Conservation (phyloP, 495 filamentous ascomycete species). For the Pseudotulostoma volvatum region DNA sequence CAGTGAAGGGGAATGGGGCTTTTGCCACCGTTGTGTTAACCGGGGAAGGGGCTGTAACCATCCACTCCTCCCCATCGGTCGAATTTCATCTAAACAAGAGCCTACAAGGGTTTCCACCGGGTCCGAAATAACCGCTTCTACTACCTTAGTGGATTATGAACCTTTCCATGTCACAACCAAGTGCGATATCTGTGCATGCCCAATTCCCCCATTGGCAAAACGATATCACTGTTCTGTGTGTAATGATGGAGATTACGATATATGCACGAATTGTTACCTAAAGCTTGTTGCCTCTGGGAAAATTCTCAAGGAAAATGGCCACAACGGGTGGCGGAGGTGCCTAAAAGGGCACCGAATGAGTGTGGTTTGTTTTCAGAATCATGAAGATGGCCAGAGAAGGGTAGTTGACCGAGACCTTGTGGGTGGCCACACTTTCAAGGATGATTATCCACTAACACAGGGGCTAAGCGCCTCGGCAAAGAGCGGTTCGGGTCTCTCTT, state of each 20-base stretch:
- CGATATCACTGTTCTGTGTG: conserved; percentile 63
- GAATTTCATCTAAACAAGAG: conserved; percentile 14
- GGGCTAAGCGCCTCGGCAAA: conserved; percentile 2
- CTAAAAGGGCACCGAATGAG: conserved; percentile 69
- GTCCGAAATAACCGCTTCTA: conserved; percentile 15
- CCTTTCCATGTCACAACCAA: conserved; percentile 42
- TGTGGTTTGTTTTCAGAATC: conserved; percentile 54
- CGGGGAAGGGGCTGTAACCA: conserved; percentile 64
- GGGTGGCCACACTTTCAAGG: conserved; percentile 46
- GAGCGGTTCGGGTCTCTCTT: conserved; percentile 8
- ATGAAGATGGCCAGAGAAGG: conserved; percentile 37
- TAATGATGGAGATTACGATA: conserved; percentile 63
- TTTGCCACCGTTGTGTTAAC: conserved; percentile 69
- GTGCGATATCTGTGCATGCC: conserved; percentile 57
- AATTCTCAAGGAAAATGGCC: conserved; percentile 57
- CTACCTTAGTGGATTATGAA: conserved; percentile 23
- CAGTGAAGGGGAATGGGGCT: conserved; percentile 87
- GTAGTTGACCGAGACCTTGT: conserved; percentile 49
- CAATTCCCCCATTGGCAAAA: conserved; percentile 48
- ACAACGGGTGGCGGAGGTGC: conserved; percentile 67
- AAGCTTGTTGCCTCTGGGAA: conserved; percentile 40
- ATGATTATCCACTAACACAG: conserved; percentile 27
- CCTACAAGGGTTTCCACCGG: conserved; percentile 12
- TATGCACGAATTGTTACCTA: conserved; percentile 63
- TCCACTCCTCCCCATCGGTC: conserved; percentile 49